Evolutionary conservation across 768 basidiomycete genomes (phyloP), one percentile per base, ranked within the genome.

Genomic region (Trametes gibbosa): DNA sequence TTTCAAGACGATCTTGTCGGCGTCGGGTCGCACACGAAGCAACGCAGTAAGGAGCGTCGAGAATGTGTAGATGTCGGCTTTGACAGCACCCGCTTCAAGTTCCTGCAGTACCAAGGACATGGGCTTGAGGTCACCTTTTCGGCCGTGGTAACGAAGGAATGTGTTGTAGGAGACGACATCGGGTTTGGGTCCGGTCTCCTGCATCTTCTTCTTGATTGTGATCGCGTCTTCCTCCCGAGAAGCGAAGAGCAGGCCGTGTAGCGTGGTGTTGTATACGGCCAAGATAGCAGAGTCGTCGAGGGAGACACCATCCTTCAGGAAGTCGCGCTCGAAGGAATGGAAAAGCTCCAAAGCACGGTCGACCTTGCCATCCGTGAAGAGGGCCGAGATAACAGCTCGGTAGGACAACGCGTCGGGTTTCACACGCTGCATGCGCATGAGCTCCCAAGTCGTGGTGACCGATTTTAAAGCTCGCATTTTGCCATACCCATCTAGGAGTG

Each of bases 1-100:
- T 43, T 77, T 74, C 49, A 94, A 71, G 21, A 93, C 79, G 25
- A 83, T 75, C 21, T 80, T 75, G 5, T 83, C 80, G 1, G 90
- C 88, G 64, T 94, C 87, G 25, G 79, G 72, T 55, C 84, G 79
- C 14, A 82, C 82, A 62, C 82, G 83, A 50, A 94, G 80, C 53
- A 96, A 70, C 0, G 90, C 87, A 24, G 87, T 83, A 17, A 98
- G 83, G 32, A 98, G 79, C 13, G 87, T 93, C 3, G 95, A 93
- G 71, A 87, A 98, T 0, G 90, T 97, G 72, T 87, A 84, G 12
- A 90, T 83, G 69, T 98, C 92, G 7, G 92, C 90, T 21, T 73
- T 65, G 34, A 96, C 66, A 0, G 79, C 78, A 1, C 73, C 77
- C 14, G 76, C 69, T 24, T 76, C 71, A 76, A 96, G 84, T 56